Evolutionary conservation across 1,284 basidiomycete species (phyloP), one percentile per base, ranked within the genome.

Genomic region (Pterulicium gracile): DNA sequence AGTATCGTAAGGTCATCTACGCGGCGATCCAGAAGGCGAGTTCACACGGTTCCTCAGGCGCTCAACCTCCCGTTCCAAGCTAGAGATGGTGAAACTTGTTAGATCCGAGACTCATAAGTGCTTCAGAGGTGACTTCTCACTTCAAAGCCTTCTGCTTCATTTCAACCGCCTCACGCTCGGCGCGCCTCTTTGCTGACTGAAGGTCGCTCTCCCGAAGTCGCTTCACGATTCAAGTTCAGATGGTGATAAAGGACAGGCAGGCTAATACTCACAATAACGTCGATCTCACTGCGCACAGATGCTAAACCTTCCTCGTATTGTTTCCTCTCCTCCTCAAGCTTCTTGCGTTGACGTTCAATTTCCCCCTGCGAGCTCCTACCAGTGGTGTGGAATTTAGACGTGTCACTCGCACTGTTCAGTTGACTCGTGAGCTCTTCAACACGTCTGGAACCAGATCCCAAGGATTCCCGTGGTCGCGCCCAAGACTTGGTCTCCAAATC

Each of bases 401-500:
- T 69, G 77, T 46, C 75, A 68, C 44, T 60, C 74, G 14, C 67
- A 64, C 52, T 75, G 73, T 42, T 53, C 62, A 88, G 69, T 54
- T 83, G 80, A 47, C 61, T 72, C 1, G 77, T 74, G 43, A 88
- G 70, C 55, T 89, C 87, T 52, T 85, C 82, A 40, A 88, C 77
- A 15, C 81, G 73, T 44, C 69, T 75, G 49, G 84, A 82, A 23
- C 79, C 69, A 18, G 77, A 70, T 1, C 65, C 61, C 1, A 73
- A 64, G 2, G 70, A 58, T 7, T 80, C 70, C 19, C 81, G 72
- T n/a, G 84, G 78, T 49, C 61, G 77, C 4, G 78, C 62, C 53
- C 86, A 81, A 1, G 86, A 81, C 55, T 73, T 82, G 0, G 86
- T 87, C 59, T 90, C 88, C 10, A 90, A 67, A 55, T 90, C 88